Percentiles rank a stretch among this genome's conserved stretches.
These are phyloP conservation scores for Gilbertella persicaria DNA, from an alignment of 371 early-diverging fungal genomes.

Conservation along the genomic window DNA sequence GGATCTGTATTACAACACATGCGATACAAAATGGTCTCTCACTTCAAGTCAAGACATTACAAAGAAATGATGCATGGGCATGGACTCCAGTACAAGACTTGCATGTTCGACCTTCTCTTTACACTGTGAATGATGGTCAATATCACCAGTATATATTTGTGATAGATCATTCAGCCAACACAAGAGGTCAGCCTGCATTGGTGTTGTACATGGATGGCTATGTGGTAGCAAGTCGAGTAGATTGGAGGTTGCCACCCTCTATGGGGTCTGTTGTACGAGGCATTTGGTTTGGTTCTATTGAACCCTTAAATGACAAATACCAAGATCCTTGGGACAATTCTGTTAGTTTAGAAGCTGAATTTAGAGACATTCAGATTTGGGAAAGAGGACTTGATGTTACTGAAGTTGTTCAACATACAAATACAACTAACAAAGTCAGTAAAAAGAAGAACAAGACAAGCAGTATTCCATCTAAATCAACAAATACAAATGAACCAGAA, in stretches of 20 bases:
- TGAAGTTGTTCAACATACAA: background rate
- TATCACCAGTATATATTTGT: slow-evolving; percentile 46
- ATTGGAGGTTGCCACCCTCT: slow-evolving; percentile 28
- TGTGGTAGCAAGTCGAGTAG: slow-evolving; percentile 27
- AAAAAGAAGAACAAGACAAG: slow-evolving; percentile 1
- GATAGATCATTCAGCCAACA: slow-evolving; percentile 12
- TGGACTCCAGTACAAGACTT: slow-evolving; percentile 24
- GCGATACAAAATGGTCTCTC: slow-evolving; percentile 10
- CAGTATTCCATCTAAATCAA: background rate
- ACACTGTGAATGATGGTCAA: slow-evolving; percentile 24
- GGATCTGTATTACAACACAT: slow-evolving; percentile 37
- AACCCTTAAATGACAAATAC: slow-evolving; percentile 40
- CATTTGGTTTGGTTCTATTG: slow-evolving; percentile 51
- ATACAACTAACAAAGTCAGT: background rate
- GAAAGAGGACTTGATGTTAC: slow-evolving; percentile 24
- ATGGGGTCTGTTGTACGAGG: slow-evolving; percentile 32
- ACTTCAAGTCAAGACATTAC: slow-evolving; percentile 26
- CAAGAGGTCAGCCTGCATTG: slow-evolving; percentile 17
- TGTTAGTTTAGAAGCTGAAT: slow-evolving; percentile 33
- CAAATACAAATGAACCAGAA: background rate
- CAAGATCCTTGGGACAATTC: slow-evolving; percentile 49
- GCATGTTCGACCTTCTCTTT: slow-evolving; percentile 28
- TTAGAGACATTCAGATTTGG: slow-evolving; percentile 41
- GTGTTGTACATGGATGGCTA: slow-evolving; percentile 47
- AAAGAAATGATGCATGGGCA: slow-evolving; percentile 28